Conservation (phyloP, 2,329 filamentous ascomycete genomes). For the Achaetomium macrosporum region DNA sequence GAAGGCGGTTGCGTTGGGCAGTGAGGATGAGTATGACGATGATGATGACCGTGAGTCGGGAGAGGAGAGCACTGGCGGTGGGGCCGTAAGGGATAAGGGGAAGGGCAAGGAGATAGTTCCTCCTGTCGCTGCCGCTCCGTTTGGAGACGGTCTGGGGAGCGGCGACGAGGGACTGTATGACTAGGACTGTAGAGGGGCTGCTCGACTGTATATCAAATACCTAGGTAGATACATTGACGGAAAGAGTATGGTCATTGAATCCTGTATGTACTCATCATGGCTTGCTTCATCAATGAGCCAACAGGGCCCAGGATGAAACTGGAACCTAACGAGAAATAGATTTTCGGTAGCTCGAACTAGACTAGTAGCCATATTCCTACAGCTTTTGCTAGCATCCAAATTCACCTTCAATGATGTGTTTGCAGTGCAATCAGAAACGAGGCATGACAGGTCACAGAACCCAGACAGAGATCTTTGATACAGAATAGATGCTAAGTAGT, state of each 20-base stretch:
- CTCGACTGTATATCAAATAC: neutral
- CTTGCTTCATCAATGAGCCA: too few species aligned
- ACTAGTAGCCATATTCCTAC: too few species aligned
- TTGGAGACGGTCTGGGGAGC: conserved; percentile 48
- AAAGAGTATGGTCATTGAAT: neutral
- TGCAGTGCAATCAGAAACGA: too few species aligned
- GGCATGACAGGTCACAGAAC: too few species aligned
- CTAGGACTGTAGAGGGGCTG: conserved; percentile 27
- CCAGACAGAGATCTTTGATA: too few species aligned
- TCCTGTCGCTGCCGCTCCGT: conserved; percentile 44
- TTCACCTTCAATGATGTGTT: too few species aligned
- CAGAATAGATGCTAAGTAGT: too few species aligned
- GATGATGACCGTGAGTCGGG: conserved; percentile 35
- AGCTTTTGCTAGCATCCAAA: too few species aligned
- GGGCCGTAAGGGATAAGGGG: conserved; percentile 37
- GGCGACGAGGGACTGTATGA: conserved; percentile 53
- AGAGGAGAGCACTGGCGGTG: conserved; percentile 29
- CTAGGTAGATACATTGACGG: neutral
- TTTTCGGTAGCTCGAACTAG: too few species aligned
- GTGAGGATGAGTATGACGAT: conserved; percentile 19
- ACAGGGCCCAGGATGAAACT: too few species aligned
- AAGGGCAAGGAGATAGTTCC: conserved; percentile 58
- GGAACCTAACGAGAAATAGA: too few species aligned
- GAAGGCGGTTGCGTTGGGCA: conserved; percentile 28
- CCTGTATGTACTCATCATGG: too few species aligned